A percentile compares a stretch with the other conserved stretches of the same genome.
Evolutionary conservation across 2,329 filamentous ascomycete species (phyloP).

Genomic region (Monosporascus sp.): DNA sequence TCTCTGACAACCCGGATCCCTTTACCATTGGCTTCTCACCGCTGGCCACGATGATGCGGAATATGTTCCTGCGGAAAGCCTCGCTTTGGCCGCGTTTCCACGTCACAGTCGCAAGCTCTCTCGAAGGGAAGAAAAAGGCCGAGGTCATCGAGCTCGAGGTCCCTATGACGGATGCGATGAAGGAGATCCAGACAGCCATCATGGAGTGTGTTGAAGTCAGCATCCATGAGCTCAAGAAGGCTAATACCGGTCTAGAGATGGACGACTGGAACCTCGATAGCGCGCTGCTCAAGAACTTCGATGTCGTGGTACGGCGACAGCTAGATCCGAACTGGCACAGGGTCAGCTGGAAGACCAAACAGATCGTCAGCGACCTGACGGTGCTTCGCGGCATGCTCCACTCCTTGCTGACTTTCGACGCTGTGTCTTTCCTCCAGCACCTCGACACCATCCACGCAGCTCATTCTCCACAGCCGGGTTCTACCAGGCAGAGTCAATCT

Average conservation of each 20-base stretch:
- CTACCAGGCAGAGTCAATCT: constrained; percentile 81
- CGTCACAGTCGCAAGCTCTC: constrained; percentile 77
- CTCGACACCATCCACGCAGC: constrained; percentile 91
- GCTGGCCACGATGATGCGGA: constrained; percentile 84
- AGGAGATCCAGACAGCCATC: constrained; percentile 86
- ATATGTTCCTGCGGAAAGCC: constrained; percentile 81
- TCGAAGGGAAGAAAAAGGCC: constrained; percentile 88
- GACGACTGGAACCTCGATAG: constrained; percentile 96
- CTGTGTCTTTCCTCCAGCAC: constrained; percentile 86
- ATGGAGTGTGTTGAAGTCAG: constrained; percentile 95
- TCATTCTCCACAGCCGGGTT: constrained; percentile 81
- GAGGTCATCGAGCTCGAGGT: constrained; percentile 97
- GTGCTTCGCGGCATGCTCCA: constrained; percentile 80
- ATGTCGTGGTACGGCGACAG: constrained; percentile 80
- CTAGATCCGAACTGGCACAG: constrained; percentile 96
- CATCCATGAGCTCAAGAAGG: constrained; percentile 88
- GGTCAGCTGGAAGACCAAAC: constrained; percentile 88
- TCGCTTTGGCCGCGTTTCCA: constrained; percentile 94
- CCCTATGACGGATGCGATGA: constrained; percentile 92
- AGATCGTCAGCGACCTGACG: constrained; percentile 86
- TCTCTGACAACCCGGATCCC: constrained; percentile 88
- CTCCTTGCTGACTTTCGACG: constrained; percentile 77
- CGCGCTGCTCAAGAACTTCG: constrained; percentile 87
- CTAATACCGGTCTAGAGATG: constrained; percentile 85
- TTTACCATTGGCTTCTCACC: constrained; percentile 87